These are phyloP conservation scores for Solanum paucissectum DNA, from an alignment of 257 asterid species.

Conservation along the genomic window DNA sequence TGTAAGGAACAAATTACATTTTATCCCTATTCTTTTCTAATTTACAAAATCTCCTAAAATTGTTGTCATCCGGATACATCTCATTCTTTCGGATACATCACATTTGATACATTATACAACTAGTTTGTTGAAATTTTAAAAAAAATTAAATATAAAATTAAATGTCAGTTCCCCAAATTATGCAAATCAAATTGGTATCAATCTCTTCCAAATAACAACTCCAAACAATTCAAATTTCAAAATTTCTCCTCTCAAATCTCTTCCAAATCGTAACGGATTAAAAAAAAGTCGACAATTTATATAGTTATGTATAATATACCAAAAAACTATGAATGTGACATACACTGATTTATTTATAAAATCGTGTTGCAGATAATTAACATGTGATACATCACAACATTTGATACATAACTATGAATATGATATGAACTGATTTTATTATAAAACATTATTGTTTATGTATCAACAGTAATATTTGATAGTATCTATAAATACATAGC, in stretches of 20 bases:
- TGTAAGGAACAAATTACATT: not conserved
- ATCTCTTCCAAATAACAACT: not conserved
- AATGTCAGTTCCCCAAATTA: not conserved
- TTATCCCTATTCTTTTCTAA: not conserved
- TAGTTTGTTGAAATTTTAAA: not conserved
- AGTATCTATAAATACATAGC: too few species aligned
- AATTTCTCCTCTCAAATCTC: not conserved
- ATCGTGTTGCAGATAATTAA: too few species aligned
- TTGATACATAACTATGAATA: too few species aligned
- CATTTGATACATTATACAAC: not conserved
- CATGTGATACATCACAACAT: too few species aligned
- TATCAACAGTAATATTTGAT: too few species aligned
- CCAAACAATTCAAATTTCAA: not conserved
- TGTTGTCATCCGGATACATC: not conserved
- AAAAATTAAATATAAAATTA: too few species aligned
- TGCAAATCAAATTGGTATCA: not conserved
- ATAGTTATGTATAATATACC: too few species aligned
- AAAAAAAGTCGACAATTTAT: too few species aligned
- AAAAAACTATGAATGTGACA: too few species aligned
- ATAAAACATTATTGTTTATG: too few species aligned
- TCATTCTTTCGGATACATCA: not conserved
- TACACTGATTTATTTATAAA: not conserved
- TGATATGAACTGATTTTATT: too few species aligned
- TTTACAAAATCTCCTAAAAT: not conserved
- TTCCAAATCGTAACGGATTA: too few species aligned